Evolutionary conservation across 352 stramenopile species (phyloP).

Genomic region (Phytophthora sp.): DNA sequence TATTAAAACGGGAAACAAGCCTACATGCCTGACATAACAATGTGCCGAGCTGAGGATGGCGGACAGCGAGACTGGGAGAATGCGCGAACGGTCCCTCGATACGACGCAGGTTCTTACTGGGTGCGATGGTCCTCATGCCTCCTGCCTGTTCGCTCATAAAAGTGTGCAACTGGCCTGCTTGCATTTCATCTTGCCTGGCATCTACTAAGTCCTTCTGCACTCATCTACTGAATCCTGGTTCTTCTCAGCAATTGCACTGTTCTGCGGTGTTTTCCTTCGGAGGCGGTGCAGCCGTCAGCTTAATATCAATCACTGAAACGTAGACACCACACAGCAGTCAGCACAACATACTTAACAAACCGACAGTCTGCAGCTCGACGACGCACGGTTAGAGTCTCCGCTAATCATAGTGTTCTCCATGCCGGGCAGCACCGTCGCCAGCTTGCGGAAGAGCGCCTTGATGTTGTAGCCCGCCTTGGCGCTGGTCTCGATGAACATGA

Average conservation of each 20-base stretch:
- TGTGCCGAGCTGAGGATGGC: constrained; percentile 5
- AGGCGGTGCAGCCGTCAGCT: constrained; percentile 80
- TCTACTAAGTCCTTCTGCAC: constrained; percentile 21
- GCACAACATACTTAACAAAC: neutral
- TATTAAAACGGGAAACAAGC: constrained; percentile 30
- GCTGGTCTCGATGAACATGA: constrained; percentile 99
- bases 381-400: constrained; percentile 87
- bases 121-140: constrained; percentile 14
- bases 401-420: constrained; percentile 93
- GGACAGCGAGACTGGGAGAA: constrained; percentile 13
- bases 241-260: constrained; percentile 72
- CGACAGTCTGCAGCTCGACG: neutral
- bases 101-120: too few species aligned
- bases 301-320: constrained; percentile 89
- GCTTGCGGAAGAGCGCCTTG: constrained; percentile 99
- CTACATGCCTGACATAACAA: constrained; percentile 33
- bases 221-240: constrained; percentile 20
- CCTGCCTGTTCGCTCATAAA: constrained; percentile 10
- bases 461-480: constrained; percentile 99
- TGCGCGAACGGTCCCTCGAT: too few species aligned
- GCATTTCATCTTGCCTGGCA: constrained; percentile 19
- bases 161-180: constrained; percentile 23
- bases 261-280: constrained; percentile 78
- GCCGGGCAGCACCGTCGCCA: constrained; percentile 97
- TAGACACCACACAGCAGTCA: constrained; percentile 11